These are phyloP conservation scores for Pisolithus orientalis DNA, from an alignment of 768 basidiomycete species.

Conservation along the genomic window DNA sequence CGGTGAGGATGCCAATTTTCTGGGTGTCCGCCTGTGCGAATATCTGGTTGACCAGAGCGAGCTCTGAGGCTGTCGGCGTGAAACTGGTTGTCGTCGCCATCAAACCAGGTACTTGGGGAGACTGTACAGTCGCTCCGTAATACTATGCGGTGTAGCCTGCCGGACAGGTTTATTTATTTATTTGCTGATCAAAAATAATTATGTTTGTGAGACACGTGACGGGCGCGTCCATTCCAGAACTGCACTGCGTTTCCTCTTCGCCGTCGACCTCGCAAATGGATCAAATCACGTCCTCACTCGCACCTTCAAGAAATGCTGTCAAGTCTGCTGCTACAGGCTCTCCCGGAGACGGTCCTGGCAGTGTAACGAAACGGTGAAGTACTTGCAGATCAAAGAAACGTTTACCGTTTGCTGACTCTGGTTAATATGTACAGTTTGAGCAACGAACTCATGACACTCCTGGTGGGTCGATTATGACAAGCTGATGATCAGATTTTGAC, in stretches of 20 bases:
- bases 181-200: not conserved
- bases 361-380: conserved; percentile 74
- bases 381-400: not conserved
- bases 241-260: not conserved
- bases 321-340: conserved; percentile 53
- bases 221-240: conserved; percentile 19
- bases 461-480: conserved; percentile 45
- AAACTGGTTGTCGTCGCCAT: conserved; percentile 36
- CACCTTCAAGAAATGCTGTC: conserved; percentile 47
- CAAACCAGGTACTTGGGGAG: not conserved
- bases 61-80: conserved; percentile 40
- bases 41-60: conserved; percentile 64
- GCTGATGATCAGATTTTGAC: conserved; percentile 3
- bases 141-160: not conserved
- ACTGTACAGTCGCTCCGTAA: not conserved
- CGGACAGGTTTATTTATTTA: not conserved
- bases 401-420: not conserved
- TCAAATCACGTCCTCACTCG: conserved; percentile 60
- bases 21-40: conserved; percentile 70
- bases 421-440: conserved; percentile 45
- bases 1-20: conserved; percentile 79
- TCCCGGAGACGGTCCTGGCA: conserved; percentile 56
- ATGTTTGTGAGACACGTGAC: conserved; percentile 19
- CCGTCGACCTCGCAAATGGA: conserved; percentile 43
- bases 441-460: conserved; percentile 83